Base-by-base conservation (phyloP, 164 flowering plant species). In the Buxus sempervirens region DNA sequence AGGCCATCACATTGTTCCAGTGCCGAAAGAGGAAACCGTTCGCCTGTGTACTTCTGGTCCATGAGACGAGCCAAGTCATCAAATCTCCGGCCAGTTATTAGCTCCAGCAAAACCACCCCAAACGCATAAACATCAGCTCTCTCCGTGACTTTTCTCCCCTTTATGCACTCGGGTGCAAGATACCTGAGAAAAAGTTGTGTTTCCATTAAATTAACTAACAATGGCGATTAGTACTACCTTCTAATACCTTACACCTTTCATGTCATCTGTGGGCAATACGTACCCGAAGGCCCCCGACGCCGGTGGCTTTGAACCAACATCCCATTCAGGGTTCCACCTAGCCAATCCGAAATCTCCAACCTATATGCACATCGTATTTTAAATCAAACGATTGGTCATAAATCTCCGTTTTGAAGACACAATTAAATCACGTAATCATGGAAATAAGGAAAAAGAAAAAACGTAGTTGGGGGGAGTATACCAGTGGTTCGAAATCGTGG, bases 311-410 rank as follows among this genome's bases (percentile, higher is more conserved):
- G 68, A 71, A 45, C 67, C 74, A 10, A 76, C 73, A 55, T 81
- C 79, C 70, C 86, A 80, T 60, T 82, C 88, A 38, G 82, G 73
- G 60, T 82, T 83, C 92, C 85, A 79, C 65, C 89, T 80, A 48
- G 92, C 88, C 42, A 90, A 82, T 54, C 97, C 98, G 78, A 90
- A 90, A 81, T 93, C 98, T 75, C 89, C 86, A 77, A 90, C 93
- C 98, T 93, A 63, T 65, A 51, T 41, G n/a, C 42, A 59, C 61
- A n/a, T n/a, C n/a, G n/a, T n/a, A n/a, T n/a, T n/a, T n/a, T n/a
- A 57, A 23, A 63, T 21, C 62, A 66, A 58, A 13, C 48, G 36
- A 66, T 68, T 13, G 57, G 26, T 26, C 45, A 58, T n/a, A n/a
- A n/a, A n/a, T n/a, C n/a, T n/a, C n/a, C n/a, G n/a, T n/a, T n/a